Base-by-base conservation (phyloP, 2,329 filamentous ascomycete species). In the Diaporthe sp. region DNA sequence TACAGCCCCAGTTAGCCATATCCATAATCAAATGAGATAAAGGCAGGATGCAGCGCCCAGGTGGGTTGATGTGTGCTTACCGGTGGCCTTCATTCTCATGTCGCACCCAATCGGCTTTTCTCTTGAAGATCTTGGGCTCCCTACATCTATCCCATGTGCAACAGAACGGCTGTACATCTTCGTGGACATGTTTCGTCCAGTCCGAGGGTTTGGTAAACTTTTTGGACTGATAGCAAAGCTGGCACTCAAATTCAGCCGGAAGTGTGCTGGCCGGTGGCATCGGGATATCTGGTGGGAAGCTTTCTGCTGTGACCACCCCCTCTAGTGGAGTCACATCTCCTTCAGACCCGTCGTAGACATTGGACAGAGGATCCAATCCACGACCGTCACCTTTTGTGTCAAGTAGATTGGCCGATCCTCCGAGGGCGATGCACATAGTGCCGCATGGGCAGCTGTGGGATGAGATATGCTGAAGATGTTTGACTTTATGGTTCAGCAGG, bases 151-250 rank as follows among this genome's bases (percentile, higher is more conserved):
- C 91, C 86, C 96, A 98, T 0, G 95, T 98, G 83, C 96, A 98
- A 4, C 95, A 97, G 78, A 98, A 98, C 0, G 96, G 96, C 81
- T 97, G 94, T 1, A 98, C 91, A 81, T 98, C 96, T 83, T 98
- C 96, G 79, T 97, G 95, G 0, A 98, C 94, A 80, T 98, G 96
- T 82, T 98, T 98, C 1, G 95, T 97, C 96, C 96, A 98, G 83
- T 98, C 96, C 0, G 95, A 98, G 22, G 95, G 96, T 82, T 98
- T 98, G 79, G 92, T 91, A 79, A 97, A 95, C 79, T 92, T 95
- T 86, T 97, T 97, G 70, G 92, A 89, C 78, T 92, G 91, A 85
- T 95, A 98, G 84, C 96, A 98, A 30, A 98, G 86, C 50, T 94
- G 93, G 78, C 96, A 98, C 85, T 98, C 96, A 76, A 98, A 96